Conservation (phyloP, 129 eudicot species). For the Apium graveolens region DNA sequence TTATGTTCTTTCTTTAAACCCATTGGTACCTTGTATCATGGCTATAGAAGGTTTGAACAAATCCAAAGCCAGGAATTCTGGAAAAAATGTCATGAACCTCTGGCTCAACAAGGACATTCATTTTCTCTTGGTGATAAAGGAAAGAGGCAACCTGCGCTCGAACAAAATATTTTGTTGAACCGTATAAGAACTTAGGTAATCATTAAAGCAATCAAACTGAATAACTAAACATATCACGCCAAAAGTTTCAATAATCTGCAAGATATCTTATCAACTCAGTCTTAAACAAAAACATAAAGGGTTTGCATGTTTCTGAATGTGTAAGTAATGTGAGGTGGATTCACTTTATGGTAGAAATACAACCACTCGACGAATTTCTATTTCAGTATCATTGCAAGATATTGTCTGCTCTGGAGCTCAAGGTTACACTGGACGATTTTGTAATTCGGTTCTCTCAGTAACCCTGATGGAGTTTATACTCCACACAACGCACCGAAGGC, state of each 20-base stretch:
- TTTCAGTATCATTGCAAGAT: neutral
- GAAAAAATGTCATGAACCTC: conserved; percentile 97
- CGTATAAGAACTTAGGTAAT: neutral
- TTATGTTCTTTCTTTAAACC: neutral
- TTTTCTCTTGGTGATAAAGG: conserved; percentile 82
- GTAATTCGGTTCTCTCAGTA: neutral
- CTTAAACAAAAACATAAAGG: neutral
- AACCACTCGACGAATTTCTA: neutral
- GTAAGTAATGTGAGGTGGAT: neutral
- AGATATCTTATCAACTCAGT: neutral
- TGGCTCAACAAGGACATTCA: conserved; percentile 97
- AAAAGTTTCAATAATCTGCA: neutral
- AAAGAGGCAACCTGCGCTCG: conserved; percentile 76
- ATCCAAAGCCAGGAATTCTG: conserved; percentile 95
- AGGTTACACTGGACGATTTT: neutral
- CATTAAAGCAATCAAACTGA: neutral
- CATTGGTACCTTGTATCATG: conserved; percentile 78
- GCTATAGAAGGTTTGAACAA: conserved; percentile 92
- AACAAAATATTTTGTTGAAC: neutral
- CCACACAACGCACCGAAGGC: neutral
- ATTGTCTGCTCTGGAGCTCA: neutral
- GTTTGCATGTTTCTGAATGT: neutral
- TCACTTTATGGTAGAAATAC: neutral
- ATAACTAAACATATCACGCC: neutral
- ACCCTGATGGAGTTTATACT: neutral